Percentiles rank a stretch among this genome's conserved stretches.
Conservation (phyloP, 2,329 filamentous ascomycete species). For the Talaromyces islandicus region DNA sequence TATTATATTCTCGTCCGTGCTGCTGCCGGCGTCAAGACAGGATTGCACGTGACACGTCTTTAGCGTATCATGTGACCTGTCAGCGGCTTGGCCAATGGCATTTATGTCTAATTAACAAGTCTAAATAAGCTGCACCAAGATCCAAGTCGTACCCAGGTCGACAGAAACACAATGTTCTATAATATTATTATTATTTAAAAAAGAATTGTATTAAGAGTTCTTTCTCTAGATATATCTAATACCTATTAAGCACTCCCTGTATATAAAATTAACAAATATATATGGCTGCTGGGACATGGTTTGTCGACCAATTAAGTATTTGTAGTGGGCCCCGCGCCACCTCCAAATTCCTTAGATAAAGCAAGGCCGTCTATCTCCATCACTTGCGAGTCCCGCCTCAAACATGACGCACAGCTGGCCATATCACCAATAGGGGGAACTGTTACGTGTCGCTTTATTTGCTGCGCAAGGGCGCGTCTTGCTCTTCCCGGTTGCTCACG, state of each 20-base stretch:
- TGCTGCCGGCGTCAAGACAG: background rate
- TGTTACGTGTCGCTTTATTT: background rate
- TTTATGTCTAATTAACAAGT: no score
- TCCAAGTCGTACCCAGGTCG: background rate
- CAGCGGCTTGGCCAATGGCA: no score
- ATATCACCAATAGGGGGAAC: background rate
- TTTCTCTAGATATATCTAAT: no score
- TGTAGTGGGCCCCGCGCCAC: constrained; percentile 7
- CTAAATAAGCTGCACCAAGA: no score
- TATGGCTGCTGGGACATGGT: background rate
- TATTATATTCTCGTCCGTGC: background rate
- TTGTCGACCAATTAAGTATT: background rate
- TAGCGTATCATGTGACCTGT: background rate
- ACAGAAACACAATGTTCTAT: background rate
- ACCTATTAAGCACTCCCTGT: background rate
- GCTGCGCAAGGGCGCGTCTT: background rate
- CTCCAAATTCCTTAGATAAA: background rate
- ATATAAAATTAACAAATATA: no score
- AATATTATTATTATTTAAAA: background rate
- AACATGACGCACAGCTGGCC: constrained; percentile 2
- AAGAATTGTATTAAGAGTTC: background rate
- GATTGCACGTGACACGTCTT: background rate
- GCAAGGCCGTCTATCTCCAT: background rate
- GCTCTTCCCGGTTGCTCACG: background rate
- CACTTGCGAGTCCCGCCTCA: background rate